Conservation (phyloP, 2,329 filamentous ascomycete species). For the Ophiostoma ips region DNA sequence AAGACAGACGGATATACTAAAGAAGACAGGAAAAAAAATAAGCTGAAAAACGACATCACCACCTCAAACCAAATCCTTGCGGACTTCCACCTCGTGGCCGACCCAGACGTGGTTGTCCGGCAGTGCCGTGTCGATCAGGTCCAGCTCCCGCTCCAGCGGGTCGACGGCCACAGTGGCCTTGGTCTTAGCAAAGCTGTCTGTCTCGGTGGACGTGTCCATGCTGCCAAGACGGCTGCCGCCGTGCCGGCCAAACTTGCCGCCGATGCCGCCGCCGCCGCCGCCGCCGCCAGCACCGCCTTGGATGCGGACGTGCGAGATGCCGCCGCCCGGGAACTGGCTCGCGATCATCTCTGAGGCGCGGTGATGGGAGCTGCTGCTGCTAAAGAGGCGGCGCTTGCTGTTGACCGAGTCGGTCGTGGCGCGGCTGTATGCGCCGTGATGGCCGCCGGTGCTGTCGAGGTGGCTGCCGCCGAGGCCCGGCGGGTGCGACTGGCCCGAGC, state of each 20-base stretch:
- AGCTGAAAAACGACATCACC: too few species aligned
- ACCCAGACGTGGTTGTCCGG: conserved; percentile 12
- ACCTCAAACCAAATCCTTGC: conserved; percentile 1
- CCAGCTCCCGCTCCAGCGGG: conserved; percentile 15
- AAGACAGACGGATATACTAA: too few species aligned
- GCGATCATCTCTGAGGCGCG: too few species aligned
- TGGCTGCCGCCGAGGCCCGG: not conserved
- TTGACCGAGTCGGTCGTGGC: not conserved
- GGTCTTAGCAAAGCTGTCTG: conserved; percentile 7
- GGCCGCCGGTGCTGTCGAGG: not conserved
- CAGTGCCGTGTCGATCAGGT: conserved; percentile 12
- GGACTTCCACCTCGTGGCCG: conserved; percentile 13
- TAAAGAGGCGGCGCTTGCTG: conserved; percentile 1
- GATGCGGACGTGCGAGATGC: conserved; percentile 7
- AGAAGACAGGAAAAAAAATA: not conserved
- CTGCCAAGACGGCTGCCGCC: not conserved
- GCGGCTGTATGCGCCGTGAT: conserved; percentile 3
- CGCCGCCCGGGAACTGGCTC: not conserved
- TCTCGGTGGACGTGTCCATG: not conserved
- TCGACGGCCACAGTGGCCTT: conserved; percentile 6
- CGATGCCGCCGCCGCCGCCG: too few species aligned
- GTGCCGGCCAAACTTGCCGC: not conserved
- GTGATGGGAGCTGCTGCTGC: conserved; percentile 9
- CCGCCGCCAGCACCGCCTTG: not conserved
- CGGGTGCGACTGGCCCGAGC: not conserved